Percentiles rank a stretch among this genome's conserved stretches.
Conservation (phyloP, 2,329 filamentous ascomycete species). For the Botrytis deweyae region DNA sequence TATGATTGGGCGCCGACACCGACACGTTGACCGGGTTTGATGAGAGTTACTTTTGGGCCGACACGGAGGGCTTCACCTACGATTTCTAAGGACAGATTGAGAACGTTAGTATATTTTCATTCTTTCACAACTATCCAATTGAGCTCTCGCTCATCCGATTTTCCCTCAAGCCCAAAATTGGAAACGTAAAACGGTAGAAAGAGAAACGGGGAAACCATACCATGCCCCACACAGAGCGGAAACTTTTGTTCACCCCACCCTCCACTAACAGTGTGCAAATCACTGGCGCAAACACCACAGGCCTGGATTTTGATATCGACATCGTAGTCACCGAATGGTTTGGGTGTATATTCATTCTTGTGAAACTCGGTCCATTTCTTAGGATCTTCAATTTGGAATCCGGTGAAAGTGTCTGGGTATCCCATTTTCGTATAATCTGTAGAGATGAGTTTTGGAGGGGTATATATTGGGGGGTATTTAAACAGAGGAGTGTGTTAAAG, state of each 20-base stretch:
- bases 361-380: slow-evolving; percentile 38
- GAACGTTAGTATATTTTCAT: background rate
- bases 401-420: slow-evolving; percentile 59
- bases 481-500: background rate
- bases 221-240: slow-evolving; percentile 53
- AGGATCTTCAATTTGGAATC: slow-evolving; percentile 54
- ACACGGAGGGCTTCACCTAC: slow-evolving; percentile 67
- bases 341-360: slow-evolving; percentile 66
- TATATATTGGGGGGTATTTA: background rate
- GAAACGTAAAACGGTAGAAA: background rate
- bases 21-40: slow-evolving; percentile 53
- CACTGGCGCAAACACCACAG: slow-evolving; percentile 73
- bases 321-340: slow-evolving; percentile 83
- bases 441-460: background rate
- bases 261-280: slow-evolving; percentile 68
- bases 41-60: slow-evolving; percentile 61
- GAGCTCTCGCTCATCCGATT: background rate
- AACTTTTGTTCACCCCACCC: slow-evolving; percentile 52
- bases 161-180: background rate
- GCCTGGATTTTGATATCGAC: slow-evolving; percentile 84
- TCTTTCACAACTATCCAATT: background rate
- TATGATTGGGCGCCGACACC: slow-evolving; percentile 56
- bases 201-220: slow-evolving; percentile 30
- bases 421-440: slow-evolving; percentile 27
- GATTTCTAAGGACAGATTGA: slow-evolving; percentile 51